Percentiles rank a stretch among this genome's conserved stretches.
phyloP scores from a whole-genome alignment of 2,329 filamentous ascomycete species.

The Rhynchosporium agropyri region DNA sequence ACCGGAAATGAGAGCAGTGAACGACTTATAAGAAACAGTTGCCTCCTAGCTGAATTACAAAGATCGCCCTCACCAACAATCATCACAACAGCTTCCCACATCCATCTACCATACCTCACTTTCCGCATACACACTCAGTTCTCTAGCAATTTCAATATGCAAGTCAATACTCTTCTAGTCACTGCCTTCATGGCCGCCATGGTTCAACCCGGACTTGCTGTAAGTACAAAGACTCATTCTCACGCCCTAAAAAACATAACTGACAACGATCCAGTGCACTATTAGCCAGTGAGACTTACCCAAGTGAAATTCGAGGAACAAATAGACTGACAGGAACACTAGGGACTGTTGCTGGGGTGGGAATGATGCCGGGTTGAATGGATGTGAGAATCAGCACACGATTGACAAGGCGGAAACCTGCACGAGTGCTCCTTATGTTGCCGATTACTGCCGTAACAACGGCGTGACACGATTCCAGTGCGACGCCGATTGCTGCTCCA shows the following conservation, averaged over 20 bases:
- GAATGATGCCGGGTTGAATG: background rate
- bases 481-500: background rate
- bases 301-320: background rate
- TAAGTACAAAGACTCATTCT: background rate
- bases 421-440: background rate
- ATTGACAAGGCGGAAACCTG: background rate
- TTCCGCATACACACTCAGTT: background rate
- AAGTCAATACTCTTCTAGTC: background rate
- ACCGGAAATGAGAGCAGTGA: background rate
- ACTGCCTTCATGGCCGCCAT: background rate
- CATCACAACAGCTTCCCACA: background rate
- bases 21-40: background rate
- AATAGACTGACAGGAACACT: background rate
- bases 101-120: background rate
- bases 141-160: background rate
- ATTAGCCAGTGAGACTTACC: background rate
- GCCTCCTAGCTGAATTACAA: background rate
- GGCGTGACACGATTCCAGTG: background rate
- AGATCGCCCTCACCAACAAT: background rate
- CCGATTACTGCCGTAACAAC: background rate
- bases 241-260: background rate
- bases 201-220: background rate
- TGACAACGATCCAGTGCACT: background rate
- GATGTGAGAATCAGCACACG: background rate
- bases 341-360: conserved; percentile 3